phyloP scores from a whole-genome alignment of 2,329 filamentous ascomycete genomes.

The Pochonia chlamydosporia region DNA sequence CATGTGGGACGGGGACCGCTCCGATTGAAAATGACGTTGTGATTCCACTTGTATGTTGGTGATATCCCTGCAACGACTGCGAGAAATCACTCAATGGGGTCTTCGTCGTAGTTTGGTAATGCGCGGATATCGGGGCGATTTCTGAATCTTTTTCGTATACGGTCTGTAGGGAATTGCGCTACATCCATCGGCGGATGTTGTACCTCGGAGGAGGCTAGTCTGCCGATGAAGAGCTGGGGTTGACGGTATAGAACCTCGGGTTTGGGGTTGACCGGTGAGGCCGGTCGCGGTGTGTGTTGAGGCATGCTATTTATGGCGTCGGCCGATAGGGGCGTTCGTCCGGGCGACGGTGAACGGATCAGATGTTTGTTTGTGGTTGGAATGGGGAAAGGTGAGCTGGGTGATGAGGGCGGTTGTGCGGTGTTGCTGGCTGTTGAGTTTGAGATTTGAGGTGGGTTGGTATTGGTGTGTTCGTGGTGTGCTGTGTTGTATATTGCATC shows the following conservation, averaged over 20 bases:
- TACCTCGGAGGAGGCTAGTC: conserved; percentile 14
- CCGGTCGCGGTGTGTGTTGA: too few relatives aligned
- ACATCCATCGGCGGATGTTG: not conserved
- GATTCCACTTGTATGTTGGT: conserved; percentile 7
- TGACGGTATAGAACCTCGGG: conserved; percentile 6
- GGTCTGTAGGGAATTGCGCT: not conserved
- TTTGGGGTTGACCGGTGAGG: conserved; percentile 3
- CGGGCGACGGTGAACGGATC: not conserved
- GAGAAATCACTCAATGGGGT: conserved; percentile 24
- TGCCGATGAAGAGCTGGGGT: conserved; percentile 21
- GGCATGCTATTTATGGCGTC: not conserved
- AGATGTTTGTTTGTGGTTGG: conserved; percentile 5
- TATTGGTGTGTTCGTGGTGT: not conserved
- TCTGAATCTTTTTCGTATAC: conserved; percentile 10
- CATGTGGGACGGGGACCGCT: too few relatives aligned
- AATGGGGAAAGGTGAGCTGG: too few relatives aligned
- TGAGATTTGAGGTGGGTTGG: not conserved
- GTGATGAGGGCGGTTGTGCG: conserved; percentile 3
- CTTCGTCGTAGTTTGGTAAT: conserved; percentile 24
- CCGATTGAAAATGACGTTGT: too few relatives aligned
- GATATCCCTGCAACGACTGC: too few relatives aligned
- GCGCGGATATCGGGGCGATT: conserved; percentile 26
- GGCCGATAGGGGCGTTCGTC: not conserved
- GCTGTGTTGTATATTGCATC: not conserved
- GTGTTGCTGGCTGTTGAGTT: not conserved